Conservation (phyloP, 139 green algal species). For the Auxenochlorella pyrenoidosa region DNA sequence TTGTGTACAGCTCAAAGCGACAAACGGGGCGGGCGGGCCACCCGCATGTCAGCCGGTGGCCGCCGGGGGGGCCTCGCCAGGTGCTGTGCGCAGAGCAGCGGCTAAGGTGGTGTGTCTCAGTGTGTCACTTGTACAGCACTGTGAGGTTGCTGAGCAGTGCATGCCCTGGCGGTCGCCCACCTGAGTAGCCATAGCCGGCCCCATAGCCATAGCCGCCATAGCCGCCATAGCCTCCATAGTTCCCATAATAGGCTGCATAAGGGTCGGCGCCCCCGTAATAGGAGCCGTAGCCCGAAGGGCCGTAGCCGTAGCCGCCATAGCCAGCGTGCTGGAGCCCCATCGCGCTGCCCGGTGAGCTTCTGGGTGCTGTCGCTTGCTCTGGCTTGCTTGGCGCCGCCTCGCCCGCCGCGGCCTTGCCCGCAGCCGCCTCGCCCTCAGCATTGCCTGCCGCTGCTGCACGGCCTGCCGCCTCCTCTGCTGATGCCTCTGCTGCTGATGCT, state of each 20-base stretch:
- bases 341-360: neutral
- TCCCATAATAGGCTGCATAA: slow-evolving; percentile 8
- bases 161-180: neutral
- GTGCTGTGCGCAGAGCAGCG: neutral
- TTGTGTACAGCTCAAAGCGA: too few species aligned
- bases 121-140: too few species aligned
- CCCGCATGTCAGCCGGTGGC: neutral
- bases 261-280: slow-evolving; percentile 9
- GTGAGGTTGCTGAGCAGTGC: too few species aligned
- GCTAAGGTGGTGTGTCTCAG: too few species aligned
- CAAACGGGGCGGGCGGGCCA: too few species aligned
- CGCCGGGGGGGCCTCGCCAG: neutral
- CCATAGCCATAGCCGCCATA: slow-evolving; percentile 8
- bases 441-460: neutral
- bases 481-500: neutral
- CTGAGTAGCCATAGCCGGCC: neutral
- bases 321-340: neutral
- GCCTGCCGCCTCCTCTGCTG: neutral
- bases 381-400: neutral
- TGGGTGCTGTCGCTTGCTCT: neutral
- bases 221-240: neutral
- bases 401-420: neutral
- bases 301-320: neutral
- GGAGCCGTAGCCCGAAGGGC: slow-evolving; percentile 1
- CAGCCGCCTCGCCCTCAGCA: neutral